Conservation (phyloP, 192 early-diverging fungal species). For the Coemansia sp. region DNA sequence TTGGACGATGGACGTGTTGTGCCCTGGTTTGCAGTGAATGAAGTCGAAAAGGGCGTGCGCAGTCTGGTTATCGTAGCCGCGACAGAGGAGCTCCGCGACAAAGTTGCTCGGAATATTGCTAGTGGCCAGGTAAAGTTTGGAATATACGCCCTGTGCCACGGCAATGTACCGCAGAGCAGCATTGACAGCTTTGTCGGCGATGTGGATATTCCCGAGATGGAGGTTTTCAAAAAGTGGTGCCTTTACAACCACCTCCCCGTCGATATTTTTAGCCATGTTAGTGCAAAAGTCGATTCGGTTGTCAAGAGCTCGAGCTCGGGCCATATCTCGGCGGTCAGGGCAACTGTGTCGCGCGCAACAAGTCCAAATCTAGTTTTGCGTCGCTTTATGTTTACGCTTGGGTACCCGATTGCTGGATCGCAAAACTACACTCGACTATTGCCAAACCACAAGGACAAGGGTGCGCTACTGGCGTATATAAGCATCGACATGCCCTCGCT, state of each 20-base stretch:
- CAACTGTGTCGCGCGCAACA: slow-evolving; percentile 19
- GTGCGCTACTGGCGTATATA: slow-evolving; percentile 55
- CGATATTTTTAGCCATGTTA: slow-evolving; percentile 31
- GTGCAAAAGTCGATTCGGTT: slow-evolving; percentile 1
- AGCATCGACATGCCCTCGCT: slow-evolving; percentile 53
- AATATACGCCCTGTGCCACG: slow-evolving; percentile 48
- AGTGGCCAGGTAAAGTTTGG: slow-evolving; percentile 23
- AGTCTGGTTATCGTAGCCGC: slow-evolving; percentile 53
- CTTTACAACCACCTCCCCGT: slow-evolving; percentile 33
- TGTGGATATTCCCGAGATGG: not conserved
- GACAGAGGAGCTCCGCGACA: slow-evolving; percentile 10
- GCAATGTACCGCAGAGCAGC: slow-evolving; percentile 33
- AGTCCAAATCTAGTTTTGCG: slow-evolving; percentile 57
- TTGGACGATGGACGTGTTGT: slow-evolving; percentile 8
- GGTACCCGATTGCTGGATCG: slow-evolving; percentile 61
- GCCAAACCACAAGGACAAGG: slow-evolving; percentile 63
- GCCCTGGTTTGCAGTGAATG: slow-evolving; percentile 54
- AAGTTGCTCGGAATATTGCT: not conserved
- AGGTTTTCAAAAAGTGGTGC: slow-evolving; percentile 23
- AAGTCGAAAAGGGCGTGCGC: slow-evolving; percentile 62
- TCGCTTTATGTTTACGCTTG: slow-evolving; percentile 49
- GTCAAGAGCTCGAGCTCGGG: slow-evolving; percentile 28
- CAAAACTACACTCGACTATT: slow-evolving; percentile 59
- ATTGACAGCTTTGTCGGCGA: slow-evolving; percentile 10
- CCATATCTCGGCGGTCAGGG: slow-evolving; percentile 32